Evolutionary conservation across 1,284 basidiomycete species (phyloP).

Genomic region (Takashimella koratensis): DNA sequence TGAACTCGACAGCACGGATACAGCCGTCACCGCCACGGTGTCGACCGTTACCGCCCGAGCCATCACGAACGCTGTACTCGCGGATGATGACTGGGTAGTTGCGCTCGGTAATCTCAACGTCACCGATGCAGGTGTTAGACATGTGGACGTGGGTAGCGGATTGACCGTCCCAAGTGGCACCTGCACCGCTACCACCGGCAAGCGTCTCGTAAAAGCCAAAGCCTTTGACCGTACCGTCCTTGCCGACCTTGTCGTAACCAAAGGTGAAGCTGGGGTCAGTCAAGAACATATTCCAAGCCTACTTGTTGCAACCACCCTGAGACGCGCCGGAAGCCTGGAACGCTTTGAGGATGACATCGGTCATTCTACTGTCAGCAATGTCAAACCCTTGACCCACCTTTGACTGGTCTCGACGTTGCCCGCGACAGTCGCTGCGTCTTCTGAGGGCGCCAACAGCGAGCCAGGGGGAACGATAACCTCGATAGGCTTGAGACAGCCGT

Average conservation of each 20-base stretch:
- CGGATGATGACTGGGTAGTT: slow-evolving; percentile 80
- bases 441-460: slow-evolving; percentile 74
- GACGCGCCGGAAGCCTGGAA: slow-evolving; percentile 90
- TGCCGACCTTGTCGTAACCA: slow-evolving; percentile 1
- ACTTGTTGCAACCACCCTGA: slow-evolving; percentile 73
- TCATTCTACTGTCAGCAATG: slow-evolving; percentile 54
- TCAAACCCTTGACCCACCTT: slow-evolving; percentile 52
- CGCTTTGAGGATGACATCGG: slow-evolving; percentile 90
- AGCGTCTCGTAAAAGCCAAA: background rate
- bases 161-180: background rate
- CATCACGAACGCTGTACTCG: slow-evolving; percentile 71
- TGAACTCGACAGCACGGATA: slow-evolving; percentile 78
- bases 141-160: background rate
- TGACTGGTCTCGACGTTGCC: slow-evolving; percentile 92
- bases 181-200: background rate
- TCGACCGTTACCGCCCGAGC: slow-evolving; percentile 70
- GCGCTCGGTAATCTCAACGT: slow-evolving; percentile 41
- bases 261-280: background rate
- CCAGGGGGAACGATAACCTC: slow-evolving; percentile 57
- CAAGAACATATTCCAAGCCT: slow-evolving; percentile 28
- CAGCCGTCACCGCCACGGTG: slow-evolving; percentile 85
- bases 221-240: background rate
- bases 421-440: slow-evolving; percentile 84
- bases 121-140: slow-evolving; percentile 20
- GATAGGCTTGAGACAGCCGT: slow-evolving; percentile 44